Evolutionary conservation across 306 rosid species (phyloP), one percentile per base, ranked within the genome.

Genomic region (Casuarina glauca): DNA sequence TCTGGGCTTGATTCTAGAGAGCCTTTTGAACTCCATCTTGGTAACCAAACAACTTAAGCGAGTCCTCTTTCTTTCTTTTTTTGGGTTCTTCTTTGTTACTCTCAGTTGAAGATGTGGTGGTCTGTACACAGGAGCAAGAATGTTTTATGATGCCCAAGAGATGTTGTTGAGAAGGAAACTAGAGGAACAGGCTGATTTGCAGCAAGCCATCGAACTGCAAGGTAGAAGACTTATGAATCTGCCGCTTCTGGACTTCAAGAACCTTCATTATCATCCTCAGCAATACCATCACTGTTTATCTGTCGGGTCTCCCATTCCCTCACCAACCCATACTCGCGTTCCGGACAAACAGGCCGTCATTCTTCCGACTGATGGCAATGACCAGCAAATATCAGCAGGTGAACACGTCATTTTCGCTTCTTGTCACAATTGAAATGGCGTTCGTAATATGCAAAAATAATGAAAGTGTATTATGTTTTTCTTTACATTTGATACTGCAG

Each of bases 121-220:
- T 16, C 35, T 4, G 35, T 39, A 55, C 70, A 61, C 83, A 95
- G 98, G 97, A 54, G 78, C 87, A 43, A 86, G 97, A 82, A 86
- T 89, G 96, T 69, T 86, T 46, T 86, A 87, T 82, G 82, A 74
- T 78, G 82, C 97, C 0, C 95, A 89, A 64, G 95, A 89, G 57
- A 81, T 89, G 81, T 66, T 90, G 41, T 66, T 91, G 85, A 89
- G 97, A 78, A 89, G 92, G 75, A 93, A 88, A 75, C 19, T 89
- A 41, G 97, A 89, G 83, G 96, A 92, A 85, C 94, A 90, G 80
- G 96, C 88, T 67, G 98, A 95, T 73, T 83, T 95, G 83, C 97
- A 91, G 74, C 93, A 91, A 81, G 93, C 84, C 69, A 79, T 95
- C 78, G 97, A 90, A 74, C 86, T 89, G 83, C 98, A 95, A 79